These are phyloP conservation scores for Phalaenopsis hybrid DNA, from an alignment of 116 monocot genomes.

Conservation along the genomic window DNA sequence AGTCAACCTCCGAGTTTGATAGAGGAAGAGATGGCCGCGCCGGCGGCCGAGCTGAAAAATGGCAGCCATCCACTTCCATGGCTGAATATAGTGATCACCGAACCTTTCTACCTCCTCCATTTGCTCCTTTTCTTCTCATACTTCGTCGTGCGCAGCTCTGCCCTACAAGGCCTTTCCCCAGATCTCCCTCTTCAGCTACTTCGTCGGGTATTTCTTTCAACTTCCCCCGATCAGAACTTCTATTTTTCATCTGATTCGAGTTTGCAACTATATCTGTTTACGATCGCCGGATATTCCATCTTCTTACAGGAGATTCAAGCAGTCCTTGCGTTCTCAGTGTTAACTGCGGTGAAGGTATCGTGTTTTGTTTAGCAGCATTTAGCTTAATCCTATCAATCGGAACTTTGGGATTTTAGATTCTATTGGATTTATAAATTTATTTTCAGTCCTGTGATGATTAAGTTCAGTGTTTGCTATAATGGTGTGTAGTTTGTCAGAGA, in stretches of 20 bases:
- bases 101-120: conserved; percentile 84
- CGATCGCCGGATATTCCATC: conserved; percentile 5
- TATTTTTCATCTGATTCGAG: neutral
- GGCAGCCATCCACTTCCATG: conserved; percentile 53
- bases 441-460: neutral
- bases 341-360: conserved; percentile 54
- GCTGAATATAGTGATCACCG: conserved; percentile 59
- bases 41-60: conserved; percentile 15
- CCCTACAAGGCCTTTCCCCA: conserved; percentile 21
- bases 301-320: conserved; percentile 73
- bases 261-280: neutral
- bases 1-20: neutral
- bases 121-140: conserved; percentile 76
- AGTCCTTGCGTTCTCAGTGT: conserved; percentile 46
- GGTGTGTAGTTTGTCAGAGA: conserved; percentile 58
- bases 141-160: conserved; percentile 56
- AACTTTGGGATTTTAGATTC: neutral
- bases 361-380: neutral
- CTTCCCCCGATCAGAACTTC: neutral
- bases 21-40: conserved; percentile 13
- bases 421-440: neutral
- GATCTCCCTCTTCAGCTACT: conserved; percentile 42
- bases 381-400: neutral
- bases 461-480: neutral
- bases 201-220: conserved; percentile 32